These are phyloP conservation scores for Platanthera zijinensis DNA, from an alignment of 106 monocot species.

Conservation along the genomic window DNA sequence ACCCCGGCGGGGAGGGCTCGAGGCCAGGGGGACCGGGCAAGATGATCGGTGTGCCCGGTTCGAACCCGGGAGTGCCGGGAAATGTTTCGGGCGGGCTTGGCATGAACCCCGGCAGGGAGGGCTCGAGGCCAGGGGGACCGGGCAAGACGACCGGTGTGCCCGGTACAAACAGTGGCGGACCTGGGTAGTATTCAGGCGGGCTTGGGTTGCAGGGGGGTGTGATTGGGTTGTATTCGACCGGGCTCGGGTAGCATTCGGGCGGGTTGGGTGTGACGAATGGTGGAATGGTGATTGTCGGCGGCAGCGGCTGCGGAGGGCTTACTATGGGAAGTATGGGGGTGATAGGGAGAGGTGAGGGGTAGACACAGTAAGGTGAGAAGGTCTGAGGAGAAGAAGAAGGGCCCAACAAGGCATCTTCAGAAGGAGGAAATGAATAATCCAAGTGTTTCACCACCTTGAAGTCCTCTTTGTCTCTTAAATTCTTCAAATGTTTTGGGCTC, in stretches of 20 bases:
- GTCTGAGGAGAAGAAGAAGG: constrained; percentile 24
- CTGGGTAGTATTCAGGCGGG: neutral
- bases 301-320: neutral
- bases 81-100: constrained; percentile 8
- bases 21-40: neutral
- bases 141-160: no score
- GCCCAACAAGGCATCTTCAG: constrained; percentile 24
- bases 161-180: no score
- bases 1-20: neutral
- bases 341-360: neutral
- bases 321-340: neutral
- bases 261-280: constrained; percentile 5
- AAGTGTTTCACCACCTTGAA: constrained; percentile 11
- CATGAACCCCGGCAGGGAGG: neutral
- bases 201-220: constrained; percentile 6
- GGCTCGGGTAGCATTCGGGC: constrained; percentile 2
- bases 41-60: neutral
- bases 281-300: neutral
- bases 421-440: constrained; percentile 22
- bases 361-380: constrained; percentile 32
- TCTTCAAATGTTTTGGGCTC: constrained; percentile 9
- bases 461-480: neutral
- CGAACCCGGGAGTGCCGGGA: constrained; percentile 14
- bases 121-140: no score
- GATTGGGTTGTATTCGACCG: constrained; percentile 12